A percentile compares a stretch with the other conserved stretches of the same genome.
phyloP scores from a whole-genome alignment of 1,139 yeast species.

The Saccharomyces hybrid region DNA sequence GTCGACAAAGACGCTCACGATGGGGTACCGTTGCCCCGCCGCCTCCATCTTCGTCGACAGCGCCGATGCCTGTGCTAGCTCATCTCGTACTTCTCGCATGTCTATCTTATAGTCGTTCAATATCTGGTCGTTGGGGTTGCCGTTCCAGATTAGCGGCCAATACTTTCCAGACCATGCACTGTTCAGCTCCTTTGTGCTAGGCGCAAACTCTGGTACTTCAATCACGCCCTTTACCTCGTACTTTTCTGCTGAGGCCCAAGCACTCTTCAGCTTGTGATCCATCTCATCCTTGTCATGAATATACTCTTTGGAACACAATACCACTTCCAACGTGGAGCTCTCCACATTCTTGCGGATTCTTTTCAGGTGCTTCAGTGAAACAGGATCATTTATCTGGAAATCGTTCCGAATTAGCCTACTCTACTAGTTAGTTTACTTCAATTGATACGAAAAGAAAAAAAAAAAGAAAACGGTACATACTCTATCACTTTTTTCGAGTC shows the following conservation, averaged over 20 bases:
- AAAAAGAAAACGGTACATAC: conserved; percentile 21
- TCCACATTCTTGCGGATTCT: conserved; percentile 32
- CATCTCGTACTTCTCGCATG: conserved; percentile 30
- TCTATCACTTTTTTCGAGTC: conserved; percentile 35
- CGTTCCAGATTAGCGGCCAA: conserved; percentile 95
- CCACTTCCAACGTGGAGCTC: conserved; percentile 26
- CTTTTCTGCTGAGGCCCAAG: conserved; percentile 5
- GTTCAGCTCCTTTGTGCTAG: conserved; percentile 57
- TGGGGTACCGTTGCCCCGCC: conserved; percentile 25
- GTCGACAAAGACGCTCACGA: conserved; percentile 45
- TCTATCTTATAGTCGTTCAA: conserved; percentile 25
- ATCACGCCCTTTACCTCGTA: conserved; percentile 25
- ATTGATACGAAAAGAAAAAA: conserved; percentile 5
- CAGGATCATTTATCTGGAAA: conserved; percentile 33
- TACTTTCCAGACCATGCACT: conserved; percentile 52
- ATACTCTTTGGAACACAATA: conserved; percentile 31
- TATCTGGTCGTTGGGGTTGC: conserved; percentile 76
- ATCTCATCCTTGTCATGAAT: conserved; percentile 17
- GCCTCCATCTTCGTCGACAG: background rate
- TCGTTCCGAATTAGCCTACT: conserved; percentile 21
- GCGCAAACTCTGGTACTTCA: conserved; percentile 46
- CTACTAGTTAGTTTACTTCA: conserved; percentile 13
- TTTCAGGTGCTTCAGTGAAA: conserved; percentile 38
- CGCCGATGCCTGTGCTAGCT: conserved; percentile 11
- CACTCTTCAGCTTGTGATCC: conserved; percentile 12